phyloP scores from a whole-genome alignment of 2,329 filamentous ascomycete genomes.

The Ceratocystis cubensis region DNA sequence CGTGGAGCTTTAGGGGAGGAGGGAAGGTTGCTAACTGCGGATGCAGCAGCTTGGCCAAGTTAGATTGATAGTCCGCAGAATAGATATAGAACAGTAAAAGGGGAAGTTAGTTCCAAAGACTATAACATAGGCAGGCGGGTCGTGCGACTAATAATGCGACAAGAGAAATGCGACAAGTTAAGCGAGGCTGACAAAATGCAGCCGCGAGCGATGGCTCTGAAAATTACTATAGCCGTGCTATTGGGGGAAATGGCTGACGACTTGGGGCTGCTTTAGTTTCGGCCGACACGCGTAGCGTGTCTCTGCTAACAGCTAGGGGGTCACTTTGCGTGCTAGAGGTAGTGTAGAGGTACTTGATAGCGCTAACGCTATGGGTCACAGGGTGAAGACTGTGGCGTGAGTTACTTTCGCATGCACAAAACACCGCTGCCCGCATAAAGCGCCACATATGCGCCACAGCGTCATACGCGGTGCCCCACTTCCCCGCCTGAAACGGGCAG shows the following conservation, averaged over 20 bases:
- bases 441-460: conserved; percentile 19
- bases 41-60: not conserved
- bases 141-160: conserved; percentile 30
- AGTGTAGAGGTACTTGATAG: conserved; percentile 10
- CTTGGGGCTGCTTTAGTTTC: not conserved
- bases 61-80: not conserved
- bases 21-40: not conserved
- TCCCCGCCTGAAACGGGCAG: conserved; percentile 20
- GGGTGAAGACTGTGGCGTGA: not conserved
- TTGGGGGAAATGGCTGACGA: not conserved
- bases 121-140: conserved; percentile 28
- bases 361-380: not conserved
- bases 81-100: not conserved
- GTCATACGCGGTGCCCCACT: conserved; percentile 19
- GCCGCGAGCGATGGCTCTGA: conserved; percentile 12
- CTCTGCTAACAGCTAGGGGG: not conserved
- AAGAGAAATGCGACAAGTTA: conserved; percentile 24
- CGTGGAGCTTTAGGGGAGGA: conserved; percentile 20
- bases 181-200: conserved; percentile 18
- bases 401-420: not conserved
- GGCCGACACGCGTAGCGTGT: conserved; percentile 19
- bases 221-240: conserved; percentile 1
- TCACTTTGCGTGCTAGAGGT: not conserved
- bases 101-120: not conserved
- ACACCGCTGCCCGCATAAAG: not conserved